Base-by-base conservation (phyloP, 768 basidiomycete genomes). In the Lactifluus piperatus region DNA sequence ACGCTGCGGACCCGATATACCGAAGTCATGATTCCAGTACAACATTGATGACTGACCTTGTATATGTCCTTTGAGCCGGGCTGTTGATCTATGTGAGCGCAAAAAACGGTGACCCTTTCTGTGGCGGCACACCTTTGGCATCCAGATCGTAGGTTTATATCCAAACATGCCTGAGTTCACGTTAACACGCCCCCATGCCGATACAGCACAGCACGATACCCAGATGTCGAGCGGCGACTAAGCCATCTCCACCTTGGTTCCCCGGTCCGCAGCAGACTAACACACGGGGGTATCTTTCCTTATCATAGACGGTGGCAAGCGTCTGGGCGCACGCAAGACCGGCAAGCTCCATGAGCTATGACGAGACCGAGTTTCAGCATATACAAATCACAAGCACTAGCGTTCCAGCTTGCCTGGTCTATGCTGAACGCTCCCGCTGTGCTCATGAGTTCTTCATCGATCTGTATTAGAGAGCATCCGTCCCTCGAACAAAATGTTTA, bases 211-310 rank as follows among this genome's bases (percentile, higher is more conserved):
- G 22, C 3, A 5, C 16, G 14, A 27, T 51, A 90, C 91, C 84
- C 8, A 99, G 80, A 73, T 99, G 97, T 45, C 95, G 79, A 44
- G 97, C 97, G 29, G 97, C 97, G 26, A 97, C 95, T 0, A 99
- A 76, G 4, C 97, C 97, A 72, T 99, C 97, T 13, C 97, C 97
- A 1, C 93, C 92, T 76, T 98, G 95, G 68, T 98, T 98, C 43
- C 97, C 97, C 7, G 97, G 94, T 18, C 97, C 97, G 69, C 94
- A 97, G 67, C 91, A 93, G 11, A 98, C 90, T n/a, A 98, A 76
- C 6, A 98, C 91, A 11, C 83, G 81, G 37, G 79, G 79, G 70
- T 90, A 83, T 46, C 76, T 79, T 3, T 84, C 81, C 30, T 79
- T 82, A 41, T 75, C 76, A 69, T 91, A 98, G 0, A 84, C 82